A percentile compares a stretch with the other conserved stretches of the same genome.
Conservation (phyloP, 805 yeast species). For the Candida caryicola region DNA sequence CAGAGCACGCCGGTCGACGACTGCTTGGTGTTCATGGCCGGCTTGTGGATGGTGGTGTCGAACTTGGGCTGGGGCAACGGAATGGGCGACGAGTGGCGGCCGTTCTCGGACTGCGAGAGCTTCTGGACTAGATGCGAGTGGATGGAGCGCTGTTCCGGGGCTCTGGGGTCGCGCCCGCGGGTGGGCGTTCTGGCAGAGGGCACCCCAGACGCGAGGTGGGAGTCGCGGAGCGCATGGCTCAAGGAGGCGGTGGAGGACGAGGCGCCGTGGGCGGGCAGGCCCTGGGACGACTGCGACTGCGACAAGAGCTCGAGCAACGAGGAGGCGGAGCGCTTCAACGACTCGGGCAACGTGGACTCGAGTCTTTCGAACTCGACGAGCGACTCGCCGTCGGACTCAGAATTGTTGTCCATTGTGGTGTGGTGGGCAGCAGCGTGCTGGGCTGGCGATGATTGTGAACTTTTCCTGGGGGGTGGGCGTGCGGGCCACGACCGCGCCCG, state of each 20-base stretch:
- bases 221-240: constrained; percentile 2
- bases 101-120: constrained; percentile 31
- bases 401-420: not conserved
- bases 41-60: constrained; percentile 46
- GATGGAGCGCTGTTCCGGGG: not conserved
- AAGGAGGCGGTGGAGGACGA: constrained; percentile 1
- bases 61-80: constrained; percentile 49
- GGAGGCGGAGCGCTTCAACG: constrained; percentile 37
- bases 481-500: too few relatives aligned
- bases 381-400: constrained; percentile 25
- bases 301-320: constrained; percentile 32
- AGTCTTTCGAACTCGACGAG: constrained; percentile 38
- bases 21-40: constrained; percentile 57
- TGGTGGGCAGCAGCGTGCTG: too few relatives aligned
- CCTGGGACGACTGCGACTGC: not conserved
- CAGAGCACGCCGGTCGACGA: constrained; percentile 63
- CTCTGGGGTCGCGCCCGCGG: constrained; percentile 1
- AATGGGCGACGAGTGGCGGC: constrained; percentile 44
- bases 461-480: too few relatives aligned
- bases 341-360: constrained; percentile 41
- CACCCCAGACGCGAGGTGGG: constrained; percentile 2
- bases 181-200: constrained; percentile 27
- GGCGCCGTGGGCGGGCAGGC: not conserved
- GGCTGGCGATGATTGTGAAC: too few relatives aligned
- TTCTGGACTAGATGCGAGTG: constrained; percentile 25